Evolutionary conservation across 2,329 filamentous ascomycete species (phyloP), one percentile per base, ranked within the genome.

Genomic region (Colletotrichum tamarilloi): DNA sequence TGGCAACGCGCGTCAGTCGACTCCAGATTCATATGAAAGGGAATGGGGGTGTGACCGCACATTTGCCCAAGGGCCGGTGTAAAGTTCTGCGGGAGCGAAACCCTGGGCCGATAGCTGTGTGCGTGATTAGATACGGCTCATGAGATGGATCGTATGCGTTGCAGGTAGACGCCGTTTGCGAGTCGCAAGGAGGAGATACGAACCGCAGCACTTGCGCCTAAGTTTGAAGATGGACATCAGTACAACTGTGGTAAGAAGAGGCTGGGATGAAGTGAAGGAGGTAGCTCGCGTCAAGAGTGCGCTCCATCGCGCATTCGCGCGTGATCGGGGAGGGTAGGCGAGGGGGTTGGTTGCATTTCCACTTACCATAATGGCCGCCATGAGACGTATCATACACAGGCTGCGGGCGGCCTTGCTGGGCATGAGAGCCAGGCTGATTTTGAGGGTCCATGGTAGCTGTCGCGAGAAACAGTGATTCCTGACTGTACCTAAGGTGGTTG

Each of bases 1-100:
- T 58, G 32, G 26, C 26, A 49, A 19, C 28, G 56, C 22, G 56
- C 49, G 38, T 70, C 49, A 71, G 67, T 30, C 28, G 5, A n/a
- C 24, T 5, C 5, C 22, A n/a, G 19, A 5, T 5, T 19, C 4
- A n/a, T 38, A 8, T 57, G 11, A 16, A 2, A 30, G 52, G 30
- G 26, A 19, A 38, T 14, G 14, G 30, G 14, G 8, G 30, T 1
- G 19, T 12, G 11, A 52, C 85, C 91, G 80, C 87, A 97, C 96
- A 86, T 99, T 99, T 78, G 95, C 93, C 95, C 96, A 98, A 75
- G 95, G 93, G 19, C 95, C 95, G 1, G 94, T 96, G 84, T 98
- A 98, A 70, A 98, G 90, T 83, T 98, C 95, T 58, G 95, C 92
- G n/a, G 95, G 95, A 59, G 95, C 94, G 83, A 94, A 97, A 70